Evolutionary conservation across 768 basidiomycete species (phyloP), one percentile per base, ranked within the genome.

Genomic region (Austroboletus festivus): DNA sequence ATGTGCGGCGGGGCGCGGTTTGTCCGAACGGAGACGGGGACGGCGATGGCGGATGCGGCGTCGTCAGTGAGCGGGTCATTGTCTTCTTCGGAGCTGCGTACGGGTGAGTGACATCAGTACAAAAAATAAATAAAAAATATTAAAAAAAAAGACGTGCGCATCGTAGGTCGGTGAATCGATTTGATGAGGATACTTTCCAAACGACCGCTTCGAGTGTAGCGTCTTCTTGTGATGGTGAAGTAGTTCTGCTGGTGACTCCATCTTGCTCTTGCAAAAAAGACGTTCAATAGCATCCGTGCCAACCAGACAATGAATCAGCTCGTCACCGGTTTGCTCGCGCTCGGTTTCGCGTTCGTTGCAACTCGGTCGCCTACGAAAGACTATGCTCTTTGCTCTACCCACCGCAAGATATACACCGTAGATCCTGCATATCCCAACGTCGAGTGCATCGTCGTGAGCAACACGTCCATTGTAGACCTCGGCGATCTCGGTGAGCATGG

Each of bases 61-160:
- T 89, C 88, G 73, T 90, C 89, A 7, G 86, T 89, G 55, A 88
- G 71, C 5, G 88, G 86, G 65, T 90, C 89, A 63, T 91, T 91
- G 78, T 91, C 89, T 70, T 90, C 89, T 61, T 90, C 87, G 4
- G 86, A 89, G 65, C 85, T 87, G 63, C 5, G 35, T 4, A 18
- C 4, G 7, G 18, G 18, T 37, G 34, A 35, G 34, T 15, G 34
- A 35, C 4, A n/a, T n/a, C 12, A 19, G 35, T 12, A 42, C 55
- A 53, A 60, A 51, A 30, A 18, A 4, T 18, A 22, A 34, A 38
- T 8, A 31, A 26, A 19, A 21, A 12, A 35, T 19, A 38, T n/a
- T n/a, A n/a, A n/a, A n/a, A n/a, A n/a, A 15, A 24, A 31, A 52
- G 47, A 73, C 75, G 61, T 58, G 81, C 75, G 86, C 86, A 67